Evolutionary conservation across 768 basidiomycete genomes (phyloP).

Genomic region (Auricularia sp.): DNA sequence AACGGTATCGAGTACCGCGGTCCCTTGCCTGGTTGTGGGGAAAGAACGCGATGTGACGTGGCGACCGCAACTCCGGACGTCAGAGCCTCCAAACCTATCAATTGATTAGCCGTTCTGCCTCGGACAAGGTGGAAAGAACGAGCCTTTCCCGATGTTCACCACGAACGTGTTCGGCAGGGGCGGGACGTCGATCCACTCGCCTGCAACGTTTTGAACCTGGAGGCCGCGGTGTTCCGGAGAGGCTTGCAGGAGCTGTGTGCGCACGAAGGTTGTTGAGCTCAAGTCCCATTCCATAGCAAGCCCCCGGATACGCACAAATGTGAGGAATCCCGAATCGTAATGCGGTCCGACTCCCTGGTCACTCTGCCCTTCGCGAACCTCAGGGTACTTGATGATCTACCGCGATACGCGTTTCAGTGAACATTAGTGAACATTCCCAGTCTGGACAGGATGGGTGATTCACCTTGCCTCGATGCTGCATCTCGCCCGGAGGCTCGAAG

Average conservation of each 20-base stretch:
- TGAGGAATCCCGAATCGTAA: constrained; percentile 74
- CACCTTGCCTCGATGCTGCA: constrained; percentile 67
- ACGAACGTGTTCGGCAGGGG: constrained; percentile 75
- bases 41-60: constrained; percentile 72
- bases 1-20: constrained; percentile 78
- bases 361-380: constrained; percentile 22
- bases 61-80: constrained; percentile 68
- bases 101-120: background rate
- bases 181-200: constrained; percentile 73
- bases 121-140: background rate
- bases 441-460: background rate
- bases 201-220: constrained; percentile 72
- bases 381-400: constrained; percentile 64
- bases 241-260: constrained; percentile 59
- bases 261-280: no score
- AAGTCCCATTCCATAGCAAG: no score
- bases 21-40: constrained; percentile 42
- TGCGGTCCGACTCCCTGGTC: constrained; percentile 80
- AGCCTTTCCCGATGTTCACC: constrained; percentile 72
- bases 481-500: constrained; percentile 45
- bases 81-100: constrained; percentile 61
- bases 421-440: no score
- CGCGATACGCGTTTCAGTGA: background rate
- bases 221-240: constrained; percentile 58
- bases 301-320: constrained; percentile 42